Conservation (phyloP, 2,329 filamentous ascomycete genomes). For the Aphanocladium album region DNA sequence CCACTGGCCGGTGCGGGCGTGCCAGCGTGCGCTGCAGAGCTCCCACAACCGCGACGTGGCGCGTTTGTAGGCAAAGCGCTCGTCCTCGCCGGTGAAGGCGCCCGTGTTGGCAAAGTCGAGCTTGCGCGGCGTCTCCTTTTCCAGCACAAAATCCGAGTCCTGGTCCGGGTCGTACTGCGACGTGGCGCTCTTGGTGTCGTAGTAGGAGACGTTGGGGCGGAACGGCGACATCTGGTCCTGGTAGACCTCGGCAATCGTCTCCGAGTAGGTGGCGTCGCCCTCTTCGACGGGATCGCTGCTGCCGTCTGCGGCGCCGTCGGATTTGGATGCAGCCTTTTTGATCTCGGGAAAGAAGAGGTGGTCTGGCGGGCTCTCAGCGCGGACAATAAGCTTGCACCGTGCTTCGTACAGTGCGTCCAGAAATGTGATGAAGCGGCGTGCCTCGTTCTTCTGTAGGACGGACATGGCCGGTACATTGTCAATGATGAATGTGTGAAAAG, state of each 20-base stretch:
- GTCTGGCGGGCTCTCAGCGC: conserved; percentile 64
- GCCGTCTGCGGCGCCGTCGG: conserved; percentile 3
- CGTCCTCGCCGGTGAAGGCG: conserved; percentile 74
- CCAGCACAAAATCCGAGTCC: conserved; percentile 49
- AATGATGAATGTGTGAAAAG: conserved; percentile 72
- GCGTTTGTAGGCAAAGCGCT: conserved; percentile 74
- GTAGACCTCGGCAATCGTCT: conserved; percentile 60
- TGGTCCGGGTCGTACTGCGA: conserved; percentile 51
- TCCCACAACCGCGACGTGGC: conserved; percentile 77
- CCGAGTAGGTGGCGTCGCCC: conserved; percentile 36
- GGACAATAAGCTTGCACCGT: conserved; percentile 68
- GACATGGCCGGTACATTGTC: conserved; percentile 65
- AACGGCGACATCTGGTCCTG: conserved; percentile 74
- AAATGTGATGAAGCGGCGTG: conserved; percentile 72
- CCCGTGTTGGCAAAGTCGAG: conserved; percentile 64
- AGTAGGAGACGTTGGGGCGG: conserved; percentile 69
- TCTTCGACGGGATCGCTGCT: conserved; percentile 18
- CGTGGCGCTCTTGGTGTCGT: conserved; percentile 43
- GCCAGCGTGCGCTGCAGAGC: conserved; percentile 70
- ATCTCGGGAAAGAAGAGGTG: conserved; percentile 71
- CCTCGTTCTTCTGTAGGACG: conserved; percentile 70
- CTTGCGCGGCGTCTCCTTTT: conserved; percentile 21
- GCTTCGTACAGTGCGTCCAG: conserved; percentile 78
- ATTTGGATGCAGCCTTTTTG: conserved; percentile 18
- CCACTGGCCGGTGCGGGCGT: conserved; percentile 59